Evolutionary conservation across 441 rosid species (phyloP), one percentile per base, ranked within the genome.

Genomic region (Populus trichocarpa): DNA sequence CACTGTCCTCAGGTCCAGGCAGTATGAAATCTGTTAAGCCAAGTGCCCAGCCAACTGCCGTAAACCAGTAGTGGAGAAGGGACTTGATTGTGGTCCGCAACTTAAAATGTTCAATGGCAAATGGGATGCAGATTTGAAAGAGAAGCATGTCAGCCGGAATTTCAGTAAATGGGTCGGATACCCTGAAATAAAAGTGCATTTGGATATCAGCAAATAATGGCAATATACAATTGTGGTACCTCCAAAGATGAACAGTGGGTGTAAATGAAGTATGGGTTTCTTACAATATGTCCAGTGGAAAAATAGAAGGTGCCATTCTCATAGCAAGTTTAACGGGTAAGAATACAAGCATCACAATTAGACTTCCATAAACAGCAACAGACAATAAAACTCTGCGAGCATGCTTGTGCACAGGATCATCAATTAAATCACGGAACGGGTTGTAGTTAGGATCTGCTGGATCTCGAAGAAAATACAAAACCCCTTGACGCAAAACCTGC

Each of bases 101-200:
- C 83, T 89, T 91, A 81, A 96, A 96, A 86, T 96, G 97, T 85
- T 94, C 95, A 80, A 93, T 84, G 33, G 96, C 98, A 89, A 94
- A 96, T 14, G 97, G 99, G 77, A 93, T 90, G 88, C 98, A 96
- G 76, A 96, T 96, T 87, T 94, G 98, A 81, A 96, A 91, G 73
- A 96, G 91, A 78, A 96, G 99, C 93, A 94, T 90, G 90, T 92
- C 98, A 36, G 96, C 98, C 0, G 99, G 99, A 79, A 96, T 94
- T 85, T 96, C 99, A 18, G 99, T 96, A 85, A 94, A 93, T 74
- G 98, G 99, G 81, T 96, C 99, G 0, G 98, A 93, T 42, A 96
- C 95, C 81, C 99, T 96, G 95, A 76, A 81, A 76, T 33, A 86
- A 80, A 79, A 16, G 28, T 9, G 25, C 9, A 78, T 71, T 28